phyloP scores from a whole-genome alignment of 108 stramenopile genomes.

The Cylindrotheca closterium region DNA sequence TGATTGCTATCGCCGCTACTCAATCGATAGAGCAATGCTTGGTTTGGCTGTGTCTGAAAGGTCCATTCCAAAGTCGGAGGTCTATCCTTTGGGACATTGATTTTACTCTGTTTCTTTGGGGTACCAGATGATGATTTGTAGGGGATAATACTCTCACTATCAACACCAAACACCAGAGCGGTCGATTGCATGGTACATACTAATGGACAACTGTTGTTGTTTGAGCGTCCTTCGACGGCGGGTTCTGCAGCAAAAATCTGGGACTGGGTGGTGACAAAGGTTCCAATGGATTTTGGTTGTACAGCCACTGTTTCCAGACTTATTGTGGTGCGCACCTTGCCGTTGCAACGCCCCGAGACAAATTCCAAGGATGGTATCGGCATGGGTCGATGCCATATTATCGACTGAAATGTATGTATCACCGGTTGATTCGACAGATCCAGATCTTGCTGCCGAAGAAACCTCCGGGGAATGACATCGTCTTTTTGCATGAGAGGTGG shows the following conservation, averaged over 20 bases:
- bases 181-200: constrained; percentile 64
- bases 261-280: constrained; percentile 70
- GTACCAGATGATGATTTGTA: constrained; percentile 28
- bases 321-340: constrained; percentile 7
- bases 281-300: constrained; percentile 66
- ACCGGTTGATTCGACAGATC: constrained; percentile 40
- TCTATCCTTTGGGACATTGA: not conserved
- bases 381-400: constrained; percentile 36
- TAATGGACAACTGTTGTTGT: too few species aligned
- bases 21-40: constrained; percentile 84
- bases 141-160: constrained; percentile 33
- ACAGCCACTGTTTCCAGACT: constrained; percentile 28
- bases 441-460: constrained; percentile 14
- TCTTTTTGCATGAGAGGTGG: constrained; percentile 46
- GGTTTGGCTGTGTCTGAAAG: constrained; percentile 49
- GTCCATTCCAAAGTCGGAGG: constrained; percentile 25
- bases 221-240: not conserved
- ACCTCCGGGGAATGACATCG: constrained; percentile 34
- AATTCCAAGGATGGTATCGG: constrained; percentile 10
- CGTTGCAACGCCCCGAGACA: not conserved
- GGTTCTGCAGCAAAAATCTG: constrained; percentile 15
- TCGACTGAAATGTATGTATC: constrained; percentile 71
- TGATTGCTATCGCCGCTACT: constrained; percentile 89
- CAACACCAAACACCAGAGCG: constrained; percentile 56
- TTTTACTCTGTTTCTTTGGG: not conserved